Evolutionary conservation across 305 asterid species (phyloP), one percentile per base, ranked within the genome.

Genomic region (Petunia hybrid): DNA sequence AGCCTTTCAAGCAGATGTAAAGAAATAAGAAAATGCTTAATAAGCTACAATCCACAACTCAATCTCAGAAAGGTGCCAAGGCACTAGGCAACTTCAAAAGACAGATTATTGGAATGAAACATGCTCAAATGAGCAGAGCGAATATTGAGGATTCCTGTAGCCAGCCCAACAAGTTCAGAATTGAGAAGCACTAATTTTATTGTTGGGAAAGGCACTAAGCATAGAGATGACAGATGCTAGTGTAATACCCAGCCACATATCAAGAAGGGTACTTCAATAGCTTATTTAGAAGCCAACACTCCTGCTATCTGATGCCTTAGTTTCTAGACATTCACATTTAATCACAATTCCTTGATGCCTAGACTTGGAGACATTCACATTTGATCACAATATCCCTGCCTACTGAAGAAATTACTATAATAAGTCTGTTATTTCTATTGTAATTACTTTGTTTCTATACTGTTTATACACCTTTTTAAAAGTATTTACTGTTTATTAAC

Each of bases 1-100:
- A 36, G 64, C 79, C 48, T 53, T 57, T 53, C 43, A 60, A 38
- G 79, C 64, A 74, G 64, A 36, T 16, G 36, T 53, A 53, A 74
- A 74, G 36, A 53, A 74, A 46, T 53, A 74, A 7, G 36, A 14
- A 74, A 51, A 53, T 51, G 45, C 4, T 53, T 6, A 74, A 12
- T 36, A 14, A 53, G 13, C 62, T 13, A 74, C 7, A 51, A 36
- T 53, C 4, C 46, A 38, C 31, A 2, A 73, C 64, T 53, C 48
- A 3, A 36, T 51, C 63, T 6, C 13, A 3, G 48, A 13, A 38
- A 74, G 78, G 78, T 63, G 53, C 36, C 7, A 74, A 13, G 62
- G 14, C 5, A 74, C 46, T 48, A 73, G 51, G 46, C 63, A 73
- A 51, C 45, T 74, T 13, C 36, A 48, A 36, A 12, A 13, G 16